Percentiles rank a stretch among this genome's conserved stretches.
Evolutionary conservation across 768 basidiomycete genomes (phyloP).

Genomic region (Clathrus columnatus): DNA sequence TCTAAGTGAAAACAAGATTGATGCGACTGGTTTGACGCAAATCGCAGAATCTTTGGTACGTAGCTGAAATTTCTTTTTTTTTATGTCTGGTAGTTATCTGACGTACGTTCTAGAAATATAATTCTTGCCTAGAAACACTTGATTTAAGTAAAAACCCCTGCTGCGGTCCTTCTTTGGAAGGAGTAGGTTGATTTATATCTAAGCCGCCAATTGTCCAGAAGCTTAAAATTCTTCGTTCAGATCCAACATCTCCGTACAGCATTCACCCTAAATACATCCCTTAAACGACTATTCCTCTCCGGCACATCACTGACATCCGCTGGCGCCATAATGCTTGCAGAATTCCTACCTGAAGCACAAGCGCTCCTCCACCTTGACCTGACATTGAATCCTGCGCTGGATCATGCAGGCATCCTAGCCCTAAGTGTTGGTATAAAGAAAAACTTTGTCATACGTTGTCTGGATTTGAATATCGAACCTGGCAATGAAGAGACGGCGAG

Average conservation of each 20-base stretch:
- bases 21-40: conserved; percentile 64
- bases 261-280: conserved; percentile 83
- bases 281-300: conserved; percentile 89
- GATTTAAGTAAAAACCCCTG: conserved; percentile 93
- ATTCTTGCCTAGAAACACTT: conserved; percentile 84
- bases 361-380: conserved; percentile 88
- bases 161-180: conserved; percentile 80
- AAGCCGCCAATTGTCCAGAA: background rate
- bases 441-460: conserved; percentile 81
- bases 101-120: conserved; percentile 69
- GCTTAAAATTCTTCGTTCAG: conserved; percentile 29
- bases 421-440: conserved; percentile 76
- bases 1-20: conserved; percentile 89
- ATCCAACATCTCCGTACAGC: conserved; percentile 85
- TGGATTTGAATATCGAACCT: conserved; percentile 88
- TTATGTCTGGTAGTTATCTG: background rate
- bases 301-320: conserved; percentile 70
- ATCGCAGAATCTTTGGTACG: conserved; percentile 86
- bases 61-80: conserved; percentile 9
- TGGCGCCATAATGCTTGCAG: conserved; percentile 90
- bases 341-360: conserved; percentile 87
- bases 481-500: conserved; percentile 75
- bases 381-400: conserved; percentile 64
- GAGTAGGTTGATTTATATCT: conserved; percentile 43
- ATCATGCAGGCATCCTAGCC: conserved; percentile 89